A percentile compares a stretch with the other conserved stretches of the same genome.
Conservation (phyloP, 331 rosid species). For the Pyrus hybrid region DNA sequence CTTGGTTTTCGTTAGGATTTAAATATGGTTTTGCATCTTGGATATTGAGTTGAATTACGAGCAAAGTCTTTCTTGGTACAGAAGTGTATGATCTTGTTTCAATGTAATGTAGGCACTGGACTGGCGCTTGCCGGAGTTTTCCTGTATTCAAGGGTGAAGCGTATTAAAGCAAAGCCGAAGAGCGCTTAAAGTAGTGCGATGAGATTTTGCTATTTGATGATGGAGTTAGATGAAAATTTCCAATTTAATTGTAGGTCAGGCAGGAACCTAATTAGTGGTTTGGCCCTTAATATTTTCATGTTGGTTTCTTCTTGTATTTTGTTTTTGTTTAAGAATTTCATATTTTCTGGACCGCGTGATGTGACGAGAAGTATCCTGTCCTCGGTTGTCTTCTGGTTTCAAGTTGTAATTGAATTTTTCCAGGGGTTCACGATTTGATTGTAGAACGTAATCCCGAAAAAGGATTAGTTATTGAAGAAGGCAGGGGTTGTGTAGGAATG, state of each 20-base stretch:
- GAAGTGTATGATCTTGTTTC: background rate
- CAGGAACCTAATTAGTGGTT: background rate
- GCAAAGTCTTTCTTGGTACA: background rate
- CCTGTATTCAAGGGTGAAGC: conserved; percentile 76
- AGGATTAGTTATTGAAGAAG: too few species aligned
- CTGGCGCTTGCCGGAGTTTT: conserved; percentile 89
- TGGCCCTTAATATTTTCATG: background rate
- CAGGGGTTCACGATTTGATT: background rate
- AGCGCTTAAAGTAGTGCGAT: conserved; percentile 27
- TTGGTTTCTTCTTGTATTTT: background rate
- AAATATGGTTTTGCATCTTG: background rate
- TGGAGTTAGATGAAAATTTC: conserved; percentile 1
- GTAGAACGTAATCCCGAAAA: background rate
- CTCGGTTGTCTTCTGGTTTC: background rate
- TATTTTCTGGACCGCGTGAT: conserved; percentile 11
- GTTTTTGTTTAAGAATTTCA: background rate
- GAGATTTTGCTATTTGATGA: conserved; percentile 26
- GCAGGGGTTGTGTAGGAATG: too few species aligned
- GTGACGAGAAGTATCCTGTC: background rate
- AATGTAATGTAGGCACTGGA: conserved; percentile 61
- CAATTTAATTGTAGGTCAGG: conserved; percentile 1
- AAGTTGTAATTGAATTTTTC: background rate
- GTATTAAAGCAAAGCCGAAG: conserved; percentile 78
- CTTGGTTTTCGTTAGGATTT: background rate
- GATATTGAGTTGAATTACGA: background rate